These are phyloP conservation scores for Tricladium varicosporioides DNA, from an alignment of 2,329 filamentous ascomycete genomes.

Conservation along the genomic window DNA sequence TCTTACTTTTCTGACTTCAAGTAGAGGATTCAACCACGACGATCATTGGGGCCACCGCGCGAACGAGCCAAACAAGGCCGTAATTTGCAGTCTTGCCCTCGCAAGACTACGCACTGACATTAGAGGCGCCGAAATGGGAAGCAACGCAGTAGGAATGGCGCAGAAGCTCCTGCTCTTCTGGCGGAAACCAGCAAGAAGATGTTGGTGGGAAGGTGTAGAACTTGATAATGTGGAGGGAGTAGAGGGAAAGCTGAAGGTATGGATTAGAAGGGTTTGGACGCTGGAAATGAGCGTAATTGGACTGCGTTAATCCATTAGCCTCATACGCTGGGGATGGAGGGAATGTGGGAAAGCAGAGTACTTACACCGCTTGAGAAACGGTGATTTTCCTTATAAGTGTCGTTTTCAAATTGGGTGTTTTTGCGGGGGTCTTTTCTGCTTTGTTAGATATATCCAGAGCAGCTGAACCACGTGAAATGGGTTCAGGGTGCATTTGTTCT, in stretches of 20 bases:
- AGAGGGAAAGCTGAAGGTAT: slow-evolving; percentile 90
- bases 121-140: slow-evolving; percentile 71
- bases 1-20: slow-evolving; percentile 15
- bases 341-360: no score
- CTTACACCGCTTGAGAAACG: no score
- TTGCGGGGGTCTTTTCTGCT: no score
- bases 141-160: slow-evolving; percentile 90
- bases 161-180: slow-evolving; percentile 97
- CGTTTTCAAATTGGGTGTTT: no score
- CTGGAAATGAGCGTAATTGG: slow-evolving; percentile 97
- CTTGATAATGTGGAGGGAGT: slow-evolving; percentile 86
- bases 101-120: slow-evolving; percentile 92
- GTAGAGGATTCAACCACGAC: slow-evolving; percentile 91
- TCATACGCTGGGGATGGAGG: no score
- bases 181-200: slow-evolving; percentile 92
- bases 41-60: slow-evolving; percentile 95
- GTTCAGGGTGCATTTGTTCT: no score
- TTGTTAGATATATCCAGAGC: no score
- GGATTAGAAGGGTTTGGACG: slow-evolving; percentile 98
- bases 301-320: slow-evolving; percentile 47
- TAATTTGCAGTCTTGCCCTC: slow-evolving; percentile 93
- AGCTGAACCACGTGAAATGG: no score
- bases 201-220: slow-evolving; percentile 99
- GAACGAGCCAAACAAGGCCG: slow-evolving; percentile 97
- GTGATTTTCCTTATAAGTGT: no score